Base-by-base conservation (phyloP, 345 rosid genomes). In the Sonneratia alba region DNA sequence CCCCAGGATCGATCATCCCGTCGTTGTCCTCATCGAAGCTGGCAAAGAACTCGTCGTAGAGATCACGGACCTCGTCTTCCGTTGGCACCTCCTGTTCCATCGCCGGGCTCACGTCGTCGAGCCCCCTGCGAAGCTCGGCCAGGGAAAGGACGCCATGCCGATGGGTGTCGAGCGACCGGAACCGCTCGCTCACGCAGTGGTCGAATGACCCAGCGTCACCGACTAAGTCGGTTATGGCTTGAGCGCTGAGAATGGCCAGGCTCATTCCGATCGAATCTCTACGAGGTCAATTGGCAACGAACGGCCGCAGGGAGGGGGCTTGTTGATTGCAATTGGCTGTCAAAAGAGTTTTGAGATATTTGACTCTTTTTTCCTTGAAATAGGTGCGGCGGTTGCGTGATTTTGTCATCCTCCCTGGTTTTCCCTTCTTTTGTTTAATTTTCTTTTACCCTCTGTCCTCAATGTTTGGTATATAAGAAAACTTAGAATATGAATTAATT, bases 1-100 rank as follows among this genome's bases (percentile, higher is more conserved):
- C 81, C 0, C 69, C 55, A 0, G 67, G 56, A n/a, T 67, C 78
- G 21, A 87, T 71, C 6, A 10, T 65, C 21, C 82, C 85, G 6
- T 65, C 78, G n/a, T 37, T 51, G 19, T 79, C 78, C 37, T 79
- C 78, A 5, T 82, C 88, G 32, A 84, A 85, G 67, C 83, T 84
- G 42, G 85, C 77, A 16, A 89, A 79, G 27, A 81, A 74, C 32
- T 70, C 74, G 1, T 76, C 71, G 0, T 56, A 77, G 10, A 47
- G 68, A 27, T 14, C 66, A 2, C 76, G 67, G 14, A 77, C 79
- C 37, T 79, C 72, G 18, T 66, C 38, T 0, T 79, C 61, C 15
- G 70, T 70, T 1, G 77, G 63, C 37, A 77, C 59, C 42, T 71
- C 83, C 0, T 75, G 76, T 34, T 80, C 87, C 56, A 83, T 70